Evolutionary conservation across 1,284 basidiomycete genomes (phyloP).

Genomic region (Calocybe gambosa): DNA sequence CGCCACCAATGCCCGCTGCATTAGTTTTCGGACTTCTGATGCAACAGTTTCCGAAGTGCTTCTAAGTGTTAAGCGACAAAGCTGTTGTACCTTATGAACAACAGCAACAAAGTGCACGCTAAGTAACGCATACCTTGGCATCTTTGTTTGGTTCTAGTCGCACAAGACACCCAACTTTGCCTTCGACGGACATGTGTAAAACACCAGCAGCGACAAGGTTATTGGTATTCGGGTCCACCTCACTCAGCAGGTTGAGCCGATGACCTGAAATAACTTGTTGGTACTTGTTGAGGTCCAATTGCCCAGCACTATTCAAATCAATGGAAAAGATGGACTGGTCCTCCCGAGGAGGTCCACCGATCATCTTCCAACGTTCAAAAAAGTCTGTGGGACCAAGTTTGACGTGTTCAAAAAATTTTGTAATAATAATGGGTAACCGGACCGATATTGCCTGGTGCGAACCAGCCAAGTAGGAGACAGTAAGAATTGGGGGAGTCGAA

Average conservation of each 20-base stretch:
- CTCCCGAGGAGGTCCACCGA: slow-evolving; percentile 91
- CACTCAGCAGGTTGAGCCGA: slow-evolving; percentile 71
- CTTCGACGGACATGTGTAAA: slow-evolving; percentile 78
- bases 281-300: slow-evolving; percentile 72
- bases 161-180: slow-evolving; percentile 93
- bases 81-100: slow-evolving; percentile 34
- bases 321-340: slow-evolving; percentile 87
- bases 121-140: slow-evolving; percentile 66
- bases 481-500: slow-evolving; percentile 72
- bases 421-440: slow-evolving; percentile 80
- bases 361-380: slow-evolving; percentile 97
- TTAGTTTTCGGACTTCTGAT: slow-evolving; percentile 65
- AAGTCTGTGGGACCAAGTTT: slow-evolving; percentile 80
- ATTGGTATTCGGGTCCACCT: slow-evolving; percentile 80
- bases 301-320: slow-evolving; percentile 55
- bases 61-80: slow-evolving; percentile 90
- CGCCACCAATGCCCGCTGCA: slow-evolving; percentile 50
- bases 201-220: slow-evolving; percentile 93
- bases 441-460: slow-evolving; percentile 84
- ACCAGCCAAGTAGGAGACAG: slow-evolving; percentile 89
- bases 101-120: not conserved
- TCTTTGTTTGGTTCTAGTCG: slow-evolving; percentile 93
- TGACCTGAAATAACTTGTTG: slow-evolving; percentile 74
- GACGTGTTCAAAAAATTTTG: slow-evolving; percentile 93
- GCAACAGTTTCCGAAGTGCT: slow-evolving; percentile 95